phyloP scores from a whole-genome alignment of 2,329 filamentous ascomycete species.

The Fusarium piperis region DNA sequence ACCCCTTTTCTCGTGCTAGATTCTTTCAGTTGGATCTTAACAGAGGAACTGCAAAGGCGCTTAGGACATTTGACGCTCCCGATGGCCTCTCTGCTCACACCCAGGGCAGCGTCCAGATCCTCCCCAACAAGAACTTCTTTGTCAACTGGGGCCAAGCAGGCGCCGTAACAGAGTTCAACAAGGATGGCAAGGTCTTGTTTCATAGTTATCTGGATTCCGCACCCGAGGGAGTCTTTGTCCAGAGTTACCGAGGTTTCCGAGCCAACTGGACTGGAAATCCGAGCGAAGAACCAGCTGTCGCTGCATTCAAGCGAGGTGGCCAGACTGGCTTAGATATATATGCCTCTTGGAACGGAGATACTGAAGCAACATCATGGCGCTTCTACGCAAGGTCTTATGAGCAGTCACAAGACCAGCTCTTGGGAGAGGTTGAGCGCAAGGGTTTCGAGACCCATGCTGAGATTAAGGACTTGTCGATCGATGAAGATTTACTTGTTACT shows the following conservation, averaged over 20 bases:
- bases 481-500: neutral
- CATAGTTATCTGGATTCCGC: constrained; percentile 57
- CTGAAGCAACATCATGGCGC: neutral
- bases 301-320: neutral
- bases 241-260: constrained; percentile 65
- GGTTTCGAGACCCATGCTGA: neutral
- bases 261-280: constrained; percentile 63
- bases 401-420: neutral
- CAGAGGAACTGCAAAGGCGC: constrained; percentile 54
- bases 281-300: constrained; percentile 38
- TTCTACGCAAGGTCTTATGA: neutral
- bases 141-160: constrained; percentile 67
- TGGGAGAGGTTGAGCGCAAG: neutral
- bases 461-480: neutral
- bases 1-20: constrained; percentile 49
- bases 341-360: constrained; percentile 5
- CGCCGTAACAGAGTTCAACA: constrained; percentile 57
- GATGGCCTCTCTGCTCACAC: constrained; percentile 60
- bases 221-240: constrained; percentile 45
- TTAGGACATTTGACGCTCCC: constrained; percentile 59
- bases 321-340: neutral
- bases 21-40: constrained; percentile 57
- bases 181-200: constrained; percentile 60
- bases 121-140: constrained; percentile 63
- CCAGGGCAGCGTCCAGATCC: constrained; percentile 60